Base-by-base conservation (phyloP, 2,329 filamentous ascomycete species). In the Chaetomium olivaceum region DNA sequence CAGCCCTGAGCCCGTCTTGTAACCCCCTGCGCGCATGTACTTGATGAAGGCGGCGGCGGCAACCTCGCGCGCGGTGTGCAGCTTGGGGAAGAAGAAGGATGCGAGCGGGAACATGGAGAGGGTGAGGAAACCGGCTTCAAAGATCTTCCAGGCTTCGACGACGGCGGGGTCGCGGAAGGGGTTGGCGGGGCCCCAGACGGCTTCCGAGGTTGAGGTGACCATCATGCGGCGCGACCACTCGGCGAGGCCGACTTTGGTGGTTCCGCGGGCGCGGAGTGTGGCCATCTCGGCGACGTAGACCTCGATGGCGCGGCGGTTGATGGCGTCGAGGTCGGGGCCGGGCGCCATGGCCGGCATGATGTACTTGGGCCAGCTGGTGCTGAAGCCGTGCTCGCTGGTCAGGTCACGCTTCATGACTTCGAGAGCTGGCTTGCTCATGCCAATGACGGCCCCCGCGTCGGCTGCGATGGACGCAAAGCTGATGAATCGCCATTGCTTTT, bases 121-220 rank as follows among this genome's bases (percentile, higher is more conserved):
- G 14, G 56, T 63, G 9, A 67, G 31, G 19, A 67, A 67, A 23
- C 62, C 59, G 21, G 66, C 23, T 39, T 67, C 66, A 12, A 67
- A 67, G 4, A 29, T 65, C 68, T 63, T 70, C 71, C 71, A 75
- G 9, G 72, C 73, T 1, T 70, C 52, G 16, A 56, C 70, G 2
- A 73, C 58, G 0, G 21, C 58, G 16, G 70, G 56, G 31, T 74
- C 70, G 16, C 70, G 68, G 46, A 68, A 73, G 4, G 73, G 73
- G 55, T 75, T 75, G 14, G 70, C 14, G 0, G 71, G 71, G 0
- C 74, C 73, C 57, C 67, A 75, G 23, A 73, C 65, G 11, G 73
- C 69, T 43, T 74, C 73, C 0, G 70, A 68, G 1, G 72, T 74
- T 16, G 72, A 58, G 2, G 33, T 58, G 9, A 70, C 61, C 59